These are phyloP conservation scores for Macrophomina pseudophaseolina DNA, from an alignment of 2,329 filamentous ascomycete genomes.

Conservation along the genomic window DNA sequence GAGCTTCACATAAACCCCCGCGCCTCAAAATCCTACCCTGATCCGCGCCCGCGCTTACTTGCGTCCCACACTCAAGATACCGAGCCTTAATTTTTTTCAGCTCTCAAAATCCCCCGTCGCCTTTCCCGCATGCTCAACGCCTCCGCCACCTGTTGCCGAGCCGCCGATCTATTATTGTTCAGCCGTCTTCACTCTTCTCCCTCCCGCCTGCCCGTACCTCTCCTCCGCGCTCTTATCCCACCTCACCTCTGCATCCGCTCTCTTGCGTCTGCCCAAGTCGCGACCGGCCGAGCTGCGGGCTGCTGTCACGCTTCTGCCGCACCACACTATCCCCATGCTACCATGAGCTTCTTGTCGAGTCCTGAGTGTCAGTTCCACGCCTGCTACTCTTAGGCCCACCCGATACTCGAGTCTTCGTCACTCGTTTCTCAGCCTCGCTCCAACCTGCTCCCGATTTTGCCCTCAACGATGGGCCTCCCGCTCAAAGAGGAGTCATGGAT, in stretches of 20 bases:
- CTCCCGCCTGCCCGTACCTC: neutral
- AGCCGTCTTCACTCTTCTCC: neutral
- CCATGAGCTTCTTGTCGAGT: slow-evolving; percentile 26
- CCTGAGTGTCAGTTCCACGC: slow-evolving; percentile 26
- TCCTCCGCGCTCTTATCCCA: neutral
- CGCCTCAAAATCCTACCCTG: slow-evolving; percentile 16
- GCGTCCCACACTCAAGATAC: neutral
- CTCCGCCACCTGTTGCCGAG: slow-evolving; percentile 2
- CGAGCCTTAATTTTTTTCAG: neutral
- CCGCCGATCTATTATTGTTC: slow-evolving; percentile 15
- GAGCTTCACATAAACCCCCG: slow-evolving; percentile 19
- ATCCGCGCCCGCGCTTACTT: slow-evolving; percentile 10
- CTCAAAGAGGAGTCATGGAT: slow-evolving; percentile 54
- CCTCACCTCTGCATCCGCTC: neutral
- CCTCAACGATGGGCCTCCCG: slow-evolving; percentile 19
- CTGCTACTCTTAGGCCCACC: slow-evolving; percentile 24
- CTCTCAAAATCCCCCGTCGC: neutral
- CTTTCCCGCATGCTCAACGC: neutral
- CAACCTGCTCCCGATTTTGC: neutral
- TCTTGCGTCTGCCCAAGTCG: neutral
- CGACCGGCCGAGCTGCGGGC: neutral
- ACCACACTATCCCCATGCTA: slow-evolving; percentile 17
- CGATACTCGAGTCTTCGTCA: neutral
- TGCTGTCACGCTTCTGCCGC: neutral
- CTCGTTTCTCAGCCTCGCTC: neutral